Conservation (phyloP, 805 yeast species). For the Hanseniaspora meyeri region DNA sequence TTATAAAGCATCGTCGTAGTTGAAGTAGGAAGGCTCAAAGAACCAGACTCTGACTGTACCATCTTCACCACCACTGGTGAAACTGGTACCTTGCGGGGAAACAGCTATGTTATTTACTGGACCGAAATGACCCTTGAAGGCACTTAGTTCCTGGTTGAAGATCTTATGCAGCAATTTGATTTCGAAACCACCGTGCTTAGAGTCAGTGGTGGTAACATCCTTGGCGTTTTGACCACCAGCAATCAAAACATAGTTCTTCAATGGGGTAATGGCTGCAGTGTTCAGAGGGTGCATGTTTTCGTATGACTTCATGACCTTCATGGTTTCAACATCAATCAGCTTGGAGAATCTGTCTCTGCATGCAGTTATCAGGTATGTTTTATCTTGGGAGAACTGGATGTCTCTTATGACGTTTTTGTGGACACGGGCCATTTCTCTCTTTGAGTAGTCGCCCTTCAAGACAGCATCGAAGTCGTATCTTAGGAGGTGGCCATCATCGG, state of each 20-base stretch:
- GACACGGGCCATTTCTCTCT: conserved; percentile 42
- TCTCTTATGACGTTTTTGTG: conserved; percentile 79
- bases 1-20: conserved; percentile 56
- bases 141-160: conserved; percentile 89
- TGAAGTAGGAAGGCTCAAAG: conserved; percentile 85
- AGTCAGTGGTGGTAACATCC: conserved; percentile 93
- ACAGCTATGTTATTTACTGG: conserved; percentile 89
- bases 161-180: conserved; percentile 92
- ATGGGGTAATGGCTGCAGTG: conserved; percentile 87
- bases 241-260: conserved; percentile 78
- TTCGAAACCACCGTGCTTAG: conserved; percentile 90
- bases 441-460: conserved; percentile 34
- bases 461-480: conserved; percentile 42
- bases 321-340: conserved; percentile 63
- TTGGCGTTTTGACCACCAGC: conserved; percentile 99
- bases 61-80: conserved; percentile 97
- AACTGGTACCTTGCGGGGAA: conserved; percentile 86
- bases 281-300: conserved; percentile 88
- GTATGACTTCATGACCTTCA: conserved; percentile 60
- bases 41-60: conserved; percentile 91
- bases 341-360: conserved; percentile 83
- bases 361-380: conserved; percentile 79
- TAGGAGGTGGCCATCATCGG: conserved; percentile 72
- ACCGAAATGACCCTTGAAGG: conserved; percentile 98
- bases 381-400: conserved; percentile 77